Conservation (phyloP, 169 alveolate species). For the Cryptosporidium parvum region DNA sequence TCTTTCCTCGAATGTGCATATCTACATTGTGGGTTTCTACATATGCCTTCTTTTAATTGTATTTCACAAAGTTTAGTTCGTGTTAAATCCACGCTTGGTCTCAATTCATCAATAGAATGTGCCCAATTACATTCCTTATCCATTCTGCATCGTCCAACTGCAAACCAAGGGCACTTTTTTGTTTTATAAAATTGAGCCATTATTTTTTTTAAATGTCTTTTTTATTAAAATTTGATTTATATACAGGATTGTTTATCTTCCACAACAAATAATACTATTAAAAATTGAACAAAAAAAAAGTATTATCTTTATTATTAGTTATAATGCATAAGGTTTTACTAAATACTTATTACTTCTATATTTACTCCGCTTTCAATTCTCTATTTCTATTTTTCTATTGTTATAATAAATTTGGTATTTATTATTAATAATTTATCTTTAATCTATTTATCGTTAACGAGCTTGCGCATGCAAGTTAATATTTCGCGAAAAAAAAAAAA, state of each 20-base stretch:
- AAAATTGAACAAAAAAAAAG: slow-evolving; percentile 20
- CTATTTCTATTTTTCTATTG: background rate
- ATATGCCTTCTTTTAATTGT: slow-evolving; percentile 58
- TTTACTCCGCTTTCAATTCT: background rate
- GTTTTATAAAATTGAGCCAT: slow-evolving; percentile 75
- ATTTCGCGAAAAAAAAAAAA: slow-evolving; percentile 8
- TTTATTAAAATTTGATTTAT: background rate
- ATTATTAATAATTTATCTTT: slow-evolving; percentile 3
- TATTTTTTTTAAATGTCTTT: background rate
- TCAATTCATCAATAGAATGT: slow-evolving; percentile 68
- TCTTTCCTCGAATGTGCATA: slow-evolving; percentile 80
- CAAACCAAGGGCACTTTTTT: slow-evolving; percentile 74
- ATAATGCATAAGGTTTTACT: background rate
- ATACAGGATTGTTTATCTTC: background rate
- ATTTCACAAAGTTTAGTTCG: slow-evolving; percentile 61
- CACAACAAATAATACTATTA: slow-evolving; percentile 27
- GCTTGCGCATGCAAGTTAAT: slow-evolving; percentile 2
- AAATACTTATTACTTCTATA: background rate
- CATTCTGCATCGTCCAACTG: slow-evolving; percentile 76
- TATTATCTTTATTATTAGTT: slow-evolving; percentile 9
- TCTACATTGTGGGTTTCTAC: slow-evolving; percentile 76
- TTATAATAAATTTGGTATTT: background rate
- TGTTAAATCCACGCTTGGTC: slow-evolving; percentile 75
- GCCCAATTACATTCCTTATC: slow-evolving; percentile 76
- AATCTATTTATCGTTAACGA: slow-evolving; percentile 2